phyloP scores from a whole-genome alignment of 352 stramenopile genomes.

The Phytopythium sindhum region DNA sequence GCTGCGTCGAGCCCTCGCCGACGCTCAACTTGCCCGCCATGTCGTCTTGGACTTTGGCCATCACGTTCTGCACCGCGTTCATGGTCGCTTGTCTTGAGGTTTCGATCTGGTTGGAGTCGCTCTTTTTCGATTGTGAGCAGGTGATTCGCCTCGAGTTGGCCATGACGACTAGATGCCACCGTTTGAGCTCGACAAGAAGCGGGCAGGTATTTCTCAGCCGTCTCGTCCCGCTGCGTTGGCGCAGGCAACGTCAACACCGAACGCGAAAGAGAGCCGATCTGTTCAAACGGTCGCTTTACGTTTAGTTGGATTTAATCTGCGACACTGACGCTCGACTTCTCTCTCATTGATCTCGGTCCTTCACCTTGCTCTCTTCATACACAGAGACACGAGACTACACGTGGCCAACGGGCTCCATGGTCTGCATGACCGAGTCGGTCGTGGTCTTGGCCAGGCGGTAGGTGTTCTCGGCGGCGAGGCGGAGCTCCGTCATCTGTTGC shows the following conservation, averaged over 20 bases:
- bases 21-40: slow-evolving; percentile 28
- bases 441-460: slow-evolving; percentile 40
- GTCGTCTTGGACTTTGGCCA: slow-evolving; percentile 29
- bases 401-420: slow-evolving; percentile 4
- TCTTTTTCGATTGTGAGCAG: neutral
- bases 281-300: neutral
- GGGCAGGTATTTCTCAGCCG: too few relatives aligned
- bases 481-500: slow-evolving; percentile 43
- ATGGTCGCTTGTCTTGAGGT: neutral
- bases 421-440: slow-evolving; percentile 22
- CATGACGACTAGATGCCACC: neutral
- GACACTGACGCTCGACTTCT: neutral
- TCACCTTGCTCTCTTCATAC: neutral
- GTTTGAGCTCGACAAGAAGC: neutral
- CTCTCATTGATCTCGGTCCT: neutral
- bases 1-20: slow-evolving; percentile 17
- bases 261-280: too few relatives aligned
- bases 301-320: neutral
- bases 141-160: neutral
- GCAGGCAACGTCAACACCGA: too few relatives aligned
- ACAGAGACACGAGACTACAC: neutral
- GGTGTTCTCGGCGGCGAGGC: slow-evolving; percentile 39
- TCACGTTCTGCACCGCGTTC: slow-evolving; percentile 20
- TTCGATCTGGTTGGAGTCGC: neutral
- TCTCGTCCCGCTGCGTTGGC: too few relatives aligned